phyloP scores from a whole-genome alignment of 2,329 filamentous ascomycete genomes.

The Diaporthe humulicola region DNA sequence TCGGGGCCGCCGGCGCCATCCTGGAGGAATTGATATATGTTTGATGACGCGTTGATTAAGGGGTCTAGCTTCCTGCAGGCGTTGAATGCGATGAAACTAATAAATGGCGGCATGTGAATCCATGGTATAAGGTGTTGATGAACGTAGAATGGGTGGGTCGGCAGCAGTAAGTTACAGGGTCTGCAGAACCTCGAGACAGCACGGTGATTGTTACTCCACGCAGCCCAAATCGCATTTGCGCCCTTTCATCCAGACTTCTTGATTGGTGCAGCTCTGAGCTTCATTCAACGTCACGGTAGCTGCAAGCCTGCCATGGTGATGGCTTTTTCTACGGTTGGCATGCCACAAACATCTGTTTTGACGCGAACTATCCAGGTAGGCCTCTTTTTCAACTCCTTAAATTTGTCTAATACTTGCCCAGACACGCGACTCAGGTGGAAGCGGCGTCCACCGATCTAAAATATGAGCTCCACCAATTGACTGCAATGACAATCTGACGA shows the following conservation, averaged over 20 bases:
- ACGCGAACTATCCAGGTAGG: not conserved
- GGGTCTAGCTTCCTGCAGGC: not conserved
- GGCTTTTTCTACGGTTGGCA: not conserved
- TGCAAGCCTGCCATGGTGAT: not conserved
- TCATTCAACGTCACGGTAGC: not conserved
- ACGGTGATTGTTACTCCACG: not conserved
- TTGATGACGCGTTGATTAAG: not conserved
- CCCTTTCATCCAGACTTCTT: not conserved
- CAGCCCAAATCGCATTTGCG: not conserved
- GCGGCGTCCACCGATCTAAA: not conserved
- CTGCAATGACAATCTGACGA: not conserved
- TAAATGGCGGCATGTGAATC: not conserved
- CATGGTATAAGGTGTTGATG: not conserved
- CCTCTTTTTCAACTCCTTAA: not conserved
- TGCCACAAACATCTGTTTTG: not conserved
- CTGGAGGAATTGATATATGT: not conserved
- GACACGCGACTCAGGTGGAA: not conserved
- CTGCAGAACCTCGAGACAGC: not conserved
- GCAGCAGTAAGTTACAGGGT: not conserved
- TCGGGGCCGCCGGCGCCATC: slow-evolving; percentile 58
- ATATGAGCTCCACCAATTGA: not conserved
- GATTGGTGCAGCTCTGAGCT: not conserved
- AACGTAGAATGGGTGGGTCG: not conserved
- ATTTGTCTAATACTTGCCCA: not conserved
- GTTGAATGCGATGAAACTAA: not conserved